Percentiles rank a stretch among this genome's conserved stretches.
Evolutionary conservation across 108 stramenopile species (phyloP).

Genomic region (Nitzschia palea): DNA sequence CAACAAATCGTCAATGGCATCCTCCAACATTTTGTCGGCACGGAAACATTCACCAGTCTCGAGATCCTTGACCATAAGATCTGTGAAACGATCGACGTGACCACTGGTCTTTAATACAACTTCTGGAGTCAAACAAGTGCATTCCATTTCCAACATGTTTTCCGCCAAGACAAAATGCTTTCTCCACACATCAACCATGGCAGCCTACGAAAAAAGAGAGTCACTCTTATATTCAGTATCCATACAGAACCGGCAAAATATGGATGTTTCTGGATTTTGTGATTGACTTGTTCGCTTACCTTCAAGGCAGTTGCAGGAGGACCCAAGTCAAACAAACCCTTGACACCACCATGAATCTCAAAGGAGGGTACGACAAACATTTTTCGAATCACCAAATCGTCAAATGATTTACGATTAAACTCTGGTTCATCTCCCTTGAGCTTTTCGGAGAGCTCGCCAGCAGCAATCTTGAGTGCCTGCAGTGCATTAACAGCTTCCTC

Average conservation of each 20-base stretch:
- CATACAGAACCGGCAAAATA: background rate
- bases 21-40: constrained; percentile 98
- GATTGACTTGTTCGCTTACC: constrained; percentile 52
- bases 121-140: constrained; percentile 96
- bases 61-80: constrained; percentile 97
- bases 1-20: constrained; percentile 94
- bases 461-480: constrained; percentile 73
- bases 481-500: constrained; percentile 74
- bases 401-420: constrained; percentile 90
- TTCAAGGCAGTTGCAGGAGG: constrained; percentile 97
- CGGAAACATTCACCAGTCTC: constrained; percentile 92
- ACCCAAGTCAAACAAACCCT: constrained; percentile 98
- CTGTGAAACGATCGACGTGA: constrained; percentile 99
- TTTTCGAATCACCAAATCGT: constrained; percentile 94
- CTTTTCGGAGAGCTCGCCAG: constrained; percentile 56
- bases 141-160: constrained; percentile 99
- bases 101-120: constrained; percentile 96
- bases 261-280: background rate
- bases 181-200: constrained; percentile 94
- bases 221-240: background rate
- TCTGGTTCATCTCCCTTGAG: constrained; percentile 46
- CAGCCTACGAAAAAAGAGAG: constrained; percentile 55
- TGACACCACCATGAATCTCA: constrained; percentile 99
- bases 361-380: constrained; percentile 99
- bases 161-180: constrained; percentile 97